Conservation (phyloP, 2,329 filamentous ascomycete species). For the Paraphaeosphaeria sporulosa region DNA sequence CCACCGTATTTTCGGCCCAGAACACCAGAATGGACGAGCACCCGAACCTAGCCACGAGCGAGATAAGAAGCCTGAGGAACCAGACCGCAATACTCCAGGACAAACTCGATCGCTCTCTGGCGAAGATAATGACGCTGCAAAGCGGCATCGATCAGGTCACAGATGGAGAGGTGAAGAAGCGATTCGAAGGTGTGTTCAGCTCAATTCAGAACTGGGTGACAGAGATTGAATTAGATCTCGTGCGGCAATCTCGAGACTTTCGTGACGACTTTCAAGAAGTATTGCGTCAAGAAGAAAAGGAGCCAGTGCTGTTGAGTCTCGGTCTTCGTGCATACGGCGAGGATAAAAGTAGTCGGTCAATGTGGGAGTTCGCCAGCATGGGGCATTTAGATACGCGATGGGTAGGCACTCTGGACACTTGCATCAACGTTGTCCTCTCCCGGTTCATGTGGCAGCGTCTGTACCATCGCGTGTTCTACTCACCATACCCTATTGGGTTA, state of each 20-base stretch:
- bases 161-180: constrained; percentile 9
- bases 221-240: constrained; percentile 5
- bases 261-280: background rate
- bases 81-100: constrained; percentile 1
- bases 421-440: constrained; percentile 1
- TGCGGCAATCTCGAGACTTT: constrained; percentile 7
- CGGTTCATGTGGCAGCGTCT: constrained; percentile 1
- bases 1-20: too few relatives aligned
- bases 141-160: constrained; percentile 7
- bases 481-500: background rate
- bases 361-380: too few relatives aligned
- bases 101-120: background rate
- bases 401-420: background rate
- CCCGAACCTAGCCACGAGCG: background rate
- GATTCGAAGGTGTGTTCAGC: constrained; percentile 1
- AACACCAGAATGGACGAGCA: too few relatives aligned
- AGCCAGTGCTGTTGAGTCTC: too few relatives aligned
- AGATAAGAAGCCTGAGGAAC: constrained; percentile 3
- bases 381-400: background rate
- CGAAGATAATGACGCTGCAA: constrained; percentile 6
- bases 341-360: too few relatives aligned
- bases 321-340: too few relatives aligned
- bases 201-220: constrained; percentile 5
- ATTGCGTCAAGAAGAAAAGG: background rate
- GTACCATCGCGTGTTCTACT: background rate